These are phyloP conservation scores for Globisporangium iwayamae DNA, from an alignment of 352 stramenopile genomes.

Conservation along the genomic window DNA sequence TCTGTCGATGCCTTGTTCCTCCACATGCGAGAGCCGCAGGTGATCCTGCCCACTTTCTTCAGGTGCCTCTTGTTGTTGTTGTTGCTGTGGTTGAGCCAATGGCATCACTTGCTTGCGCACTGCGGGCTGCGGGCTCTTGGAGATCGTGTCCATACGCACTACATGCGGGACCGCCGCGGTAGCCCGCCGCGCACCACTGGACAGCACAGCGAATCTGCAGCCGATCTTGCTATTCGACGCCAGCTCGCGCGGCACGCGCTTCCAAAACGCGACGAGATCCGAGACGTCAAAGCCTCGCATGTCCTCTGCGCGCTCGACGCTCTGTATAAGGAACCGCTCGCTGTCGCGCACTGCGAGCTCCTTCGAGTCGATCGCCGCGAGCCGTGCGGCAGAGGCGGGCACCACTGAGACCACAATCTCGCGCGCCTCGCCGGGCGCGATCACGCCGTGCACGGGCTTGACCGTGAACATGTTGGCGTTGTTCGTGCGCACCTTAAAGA, in stretches of 20 bases:
- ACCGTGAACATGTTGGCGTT: conserved; percentile 76
- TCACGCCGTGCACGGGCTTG: conserved; percentile 55
- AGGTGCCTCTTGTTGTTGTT: conserved; percentile 18
- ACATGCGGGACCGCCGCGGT: neutral
- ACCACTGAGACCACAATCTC: conserved; percentile 44
- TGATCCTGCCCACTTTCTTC: conserved; percentile 18
- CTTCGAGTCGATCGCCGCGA: conserved; percentile 30
- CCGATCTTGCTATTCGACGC: conserved; percentile 64
- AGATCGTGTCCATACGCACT: conserved; percentile 5
- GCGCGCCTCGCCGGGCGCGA: conserved; percentile 33
- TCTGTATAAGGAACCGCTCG: conserved; percentile 59
- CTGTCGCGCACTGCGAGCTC: conserved; percentile 34
- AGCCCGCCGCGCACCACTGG: neutral
- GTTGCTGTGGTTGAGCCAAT: neutral
- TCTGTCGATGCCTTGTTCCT: conserved; percentile 6
- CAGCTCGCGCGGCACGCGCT: conserved; percentile 43
- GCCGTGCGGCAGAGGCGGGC: conserved; percentile 20
- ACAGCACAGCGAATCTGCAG: conserved; percentile 38
- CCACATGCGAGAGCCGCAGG: neutral
- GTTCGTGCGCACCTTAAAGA: conserved; percentile 78
- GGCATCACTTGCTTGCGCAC: conserved; percentile 11
- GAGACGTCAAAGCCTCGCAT: conserved; percentile 37
- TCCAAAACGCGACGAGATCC: conserved; percentile 48
- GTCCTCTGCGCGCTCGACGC: conserved; percentile 40
- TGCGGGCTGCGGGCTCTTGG: conserved; percentile 13